Base-by-base conservation (phyloP, 2,329 filamentous ascomycete genomes). In the Ilyonectria sp. region DNA sequence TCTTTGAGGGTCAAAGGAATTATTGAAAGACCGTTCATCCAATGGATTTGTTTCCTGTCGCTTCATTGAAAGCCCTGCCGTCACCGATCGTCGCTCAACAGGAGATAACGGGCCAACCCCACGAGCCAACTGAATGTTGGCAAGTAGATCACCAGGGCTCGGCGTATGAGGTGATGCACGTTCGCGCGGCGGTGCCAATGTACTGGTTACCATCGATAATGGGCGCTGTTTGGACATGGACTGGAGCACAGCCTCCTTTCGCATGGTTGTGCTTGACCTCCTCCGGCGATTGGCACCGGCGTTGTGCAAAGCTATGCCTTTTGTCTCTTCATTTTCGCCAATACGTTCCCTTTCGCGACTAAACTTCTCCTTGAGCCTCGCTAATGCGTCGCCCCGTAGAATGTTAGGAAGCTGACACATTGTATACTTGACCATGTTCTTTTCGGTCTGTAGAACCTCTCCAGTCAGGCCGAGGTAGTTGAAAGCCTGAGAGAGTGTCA, bases 271-370 rank as follows among this genome's bases (percentile, higher is more conserved):
- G 61, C 90, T 93, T 1, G 94, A 94, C 63, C 92, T 89, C 65
- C 92, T 89, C 61, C 92, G 89, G 52, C 90, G 89, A 56, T 89
- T 87, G 11, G 85, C 82, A 78, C 87, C 78, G 76, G 91, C 89
- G 74, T 98, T 99, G 78, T 99, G 96, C 44, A 99, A 85, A 6
- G 97, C 96, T 73, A 99, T 98, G 0, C 96, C 97, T 81, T 98
- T 98, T 2, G 76, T 77, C 19, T 92, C 89, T 67, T 98, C 94
- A 74, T 96, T 94, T 2, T 90, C 88, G 2, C 92, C 92, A 21
- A 94, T 89, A 10, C 94, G 90, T 75, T 98, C 94, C 71, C 92
- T 89, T 76, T 99, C 96, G 17, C 90, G 89, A 40, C 87, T 89
- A 75, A 99, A 99, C 76, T 98, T 99, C 72, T 97, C 94, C 78